A percentile compares a stretch with the other conserved stretches of the same genome.
These are phyloP conservation scores for Aaosphaeria pasadenensis DNA, from an alignment of 2,329 filamentous ascomycete species.

Conservation along the genomic window DNA sequence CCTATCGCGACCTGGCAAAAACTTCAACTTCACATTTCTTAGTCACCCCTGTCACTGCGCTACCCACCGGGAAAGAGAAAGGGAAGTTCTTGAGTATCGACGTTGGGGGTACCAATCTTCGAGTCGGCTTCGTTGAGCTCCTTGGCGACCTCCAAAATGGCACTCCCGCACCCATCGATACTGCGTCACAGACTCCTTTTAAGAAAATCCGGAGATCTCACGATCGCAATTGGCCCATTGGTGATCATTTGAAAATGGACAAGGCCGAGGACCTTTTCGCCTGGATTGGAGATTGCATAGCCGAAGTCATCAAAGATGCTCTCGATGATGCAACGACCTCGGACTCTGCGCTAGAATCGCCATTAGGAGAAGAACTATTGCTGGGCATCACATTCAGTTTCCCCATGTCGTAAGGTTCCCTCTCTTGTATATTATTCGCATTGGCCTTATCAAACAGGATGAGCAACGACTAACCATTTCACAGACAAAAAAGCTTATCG, in stretches of 20 bases:
- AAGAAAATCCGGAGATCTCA: conserved; percentile 56
- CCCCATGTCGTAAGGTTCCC: conserved; percentile 52
- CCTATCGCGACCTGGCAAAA: conserved; percentile 31
- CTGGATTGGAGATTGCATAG: conserved; percentile 80
- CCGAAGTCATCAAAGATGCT: conserved; percentile 64
- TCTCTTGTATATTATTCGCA: not conserved
- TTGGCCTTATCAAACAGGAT: not conserved
- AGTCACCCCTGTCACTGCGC: conserved; percentile 37
- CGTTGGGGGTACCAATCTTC: conserved; percentile 66
- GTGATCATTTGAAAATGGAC: conserved; percentile 68
- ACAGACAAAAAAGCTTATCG: conserved; percentile 56
- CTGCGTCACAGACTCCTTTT: conserved; percentile 14
- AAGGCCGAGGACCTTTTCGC: conserved; percentile 71
- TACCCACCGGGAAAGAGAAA: conserved; percentile 60
- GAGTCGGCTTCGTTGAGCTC: conserved; percentile 66
- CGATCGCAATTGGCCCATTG: conserved; percentile 73
- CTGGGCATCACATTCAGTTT: conserved; percentile 71
- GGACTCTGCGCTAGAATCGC: conserved; percentile 18
- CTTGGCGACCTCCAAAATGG: conserved; percentile 43
- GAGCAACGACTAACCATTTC: conserved; percentile 7
- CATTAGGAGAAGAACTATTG: conserved; percentile 48
- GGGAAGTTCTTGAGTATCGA: conserved; percentile 48
- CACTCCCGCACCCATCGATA: not conserved
- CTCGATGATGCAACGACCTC: conserved; percentile 34
- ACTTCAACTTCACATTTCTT: conserved; percentile 39